Evolutionary conservation across 148 eudicot genomes (phyloP), one percentile per base, ranked within the genome.

Genomic region (Rhododendron henanense): DNA sequence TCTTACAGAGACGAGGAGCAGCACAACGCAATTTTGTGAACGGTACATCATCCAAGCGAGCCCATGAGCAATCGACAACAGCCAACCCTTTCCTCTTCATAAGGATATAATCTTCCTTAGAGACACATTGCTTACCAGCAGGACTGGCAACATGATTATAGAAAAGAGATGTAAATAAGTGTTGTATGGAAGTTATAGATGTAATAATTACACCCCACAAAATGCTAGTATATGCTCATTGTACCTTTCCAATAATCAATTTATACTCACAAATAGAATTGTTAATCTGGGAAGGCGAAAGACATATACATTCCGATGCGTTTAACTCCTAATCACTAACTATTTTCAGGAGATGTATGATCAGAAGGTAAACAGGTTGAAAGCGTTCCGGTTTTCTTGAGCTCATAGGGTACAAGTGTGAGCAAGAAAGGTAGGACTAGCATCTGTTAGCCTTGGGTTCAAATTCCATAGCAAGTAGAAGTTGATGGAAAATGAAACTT

Each of bases 51-150:
- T 90, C 90, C 75, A 97, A 87, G 18, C 98, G 94, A 13, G 95
- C 95, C 98, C 98, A 97, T 2, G 99, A 95, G 88, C 99, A 97
- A 94, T 97, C 99, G 44, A 97, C 99, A 35, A 95, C 99, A 82
- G 98, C 98, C 84, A 97, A 87, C 16, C 99, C 98, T 87, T 93
- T 89, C 88, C 93, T 87, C 88, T 89, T 91, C 53, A 97, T 94
- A 78, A 97, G 85, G 45, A 82, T 84, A 83, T 89, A 91, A 90
- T 97, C 99, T 90, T 94, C 93, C 86, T 90, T 94, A 19, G 99
- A 95, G 85, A 97, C 93, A 85, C 99, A 97, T 74, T 91, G 93
- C 39, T 90, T 92, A 9, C 99, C 99, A 73, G 90, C 93, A 53
- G 99, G 99, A 86, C 99, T 92, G 90, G 47, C 25, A 81, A 88